Evolutionary conservation across 2,329 filamentous ascomycete species (phyloP).

Genomic region (Grosmannia serpens): DNA sequence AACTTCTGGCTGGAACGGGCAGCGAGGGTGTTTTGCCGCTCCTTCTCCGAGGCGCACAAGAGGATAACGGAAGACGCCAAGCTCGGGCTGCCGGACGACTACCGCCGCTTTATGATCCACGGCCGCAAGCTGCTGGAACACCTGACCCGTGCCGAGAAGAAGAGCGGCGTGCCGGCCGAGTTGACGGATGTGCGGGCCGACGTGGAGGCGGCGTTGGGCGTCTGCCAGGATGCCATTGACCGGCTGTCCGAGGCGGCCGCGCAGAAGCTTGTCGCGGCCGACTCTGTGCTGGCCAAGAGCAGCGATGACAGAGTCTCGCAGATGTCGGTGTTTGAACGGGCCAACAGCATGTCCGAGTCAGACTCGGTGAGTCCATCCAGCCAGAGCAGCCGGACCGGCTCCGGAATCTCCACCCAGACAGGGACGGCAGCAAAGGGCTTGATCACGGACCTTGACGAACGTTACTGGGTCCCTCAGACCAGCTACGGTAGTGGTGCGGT

Average conservation of each 20-base stretch:
- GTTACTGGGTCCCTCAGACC: background rate
- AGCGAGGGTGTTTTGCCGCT: slow-evolving; percentile 34
- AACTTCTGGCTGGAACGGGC: slow-evolving; percentile 38
- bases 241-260: slow-evolving; percentile 26
- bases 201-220: background rate
- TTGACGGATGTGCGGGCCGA: slow-evolving; percentile 5
- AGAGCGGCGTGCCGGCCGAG: background rate
- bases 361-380: slow-evolving; percentile 30
- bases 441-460: background rate
- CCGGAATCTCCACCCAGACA: background rate
- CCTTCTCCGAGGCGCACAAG: slow-evolving; percentile 33
- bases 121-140: slow-evolving; percentile 34
- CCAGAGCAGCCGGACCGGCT: slow-evolving; percentile 16
- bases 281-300: slow-evolving; percentile 9
- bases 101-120: slow-evolving; percentile 39
- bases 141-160: slow-evolving; percentile 26
- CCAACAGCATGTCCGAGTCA: slow-evolving; percentile 35
- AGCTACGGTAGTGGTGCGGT: background rate
- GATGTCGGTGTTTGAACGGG: slow-evolving; percentile 38
- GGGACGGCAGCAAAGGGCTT: background rate
- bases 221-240: slow-evolving; percentile 30
- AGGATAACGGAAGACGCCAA: slow-evolving; percentile 29
- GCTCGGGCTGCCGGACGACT: slow-evolving; percentile 39
- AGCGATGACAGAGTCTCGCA: slow-evolving; percentile 18
- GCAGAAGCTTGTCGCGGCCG: slow-evolving; percentile 25